Evolutionary conservation across 2,329 filamentous ascomycete species (phyloP).

Genomic region (Penicillium sp.): DNA sequence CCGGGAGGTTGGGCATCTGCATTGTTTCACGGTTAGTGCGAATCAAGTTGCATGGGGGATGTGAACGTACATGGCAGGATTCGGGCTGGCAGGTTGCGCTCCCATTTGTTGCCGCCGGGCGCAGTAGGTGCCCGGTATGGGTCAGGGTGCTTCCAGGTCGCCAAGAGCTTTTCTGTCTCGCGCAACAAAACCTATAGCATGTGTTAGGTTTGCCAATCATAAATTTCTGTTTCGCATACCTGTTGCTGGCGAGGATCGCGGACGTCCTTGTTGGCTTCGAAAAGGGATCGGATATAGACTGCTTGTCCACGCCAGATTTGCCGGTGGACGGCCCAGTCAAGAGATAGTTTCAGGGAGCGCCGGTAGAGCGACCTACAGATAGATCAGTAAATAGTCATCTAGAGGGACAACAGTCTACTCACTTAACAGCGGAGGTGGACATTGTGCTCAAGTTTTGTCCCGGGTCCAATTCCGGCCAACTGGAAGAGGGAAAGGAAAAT

Average conservation of each 20-base stretch:
- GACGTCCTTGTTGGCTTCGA: constrained; percentile 87
- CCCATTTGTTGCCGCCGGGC: constrained; percentile 94
- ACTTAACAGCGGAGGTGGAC: constrained; percentile 40
- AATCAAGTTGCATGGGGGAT: neutral
- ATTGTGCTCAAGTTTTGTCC: constrained; percentile 19
- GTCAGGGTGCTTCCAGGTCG: constrained; percentile 97
- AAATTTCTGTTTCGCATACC: constrained; percentile 49
- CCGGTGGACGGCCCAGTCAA: constrained; percentile 93
- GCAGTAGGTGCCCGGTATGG: constrained; percentile 86
- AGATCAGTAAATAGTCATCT: constrained; percentile 26
- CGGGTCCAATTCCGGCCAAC: constrained; percentile 6
- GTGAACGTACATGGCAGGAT: constrained; percentile 71
- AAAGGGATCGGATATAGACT: constrained; percentile 89
- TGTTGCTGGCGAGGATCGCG: constrained; percentile 81
- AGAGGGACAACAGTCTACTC: constrained; percentile 18
- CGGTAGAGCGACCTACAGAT: constrained; percentile 70
- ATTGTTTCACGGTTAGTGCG: constrained; percentile 3
- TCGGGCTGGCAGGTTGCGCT: constrained; percentile 82
- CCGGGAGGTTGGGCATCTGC: constrained; percentile 26
- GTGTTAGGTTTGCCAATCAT: constrained; percentile 1
- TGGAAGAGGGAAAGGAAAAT: neutral
- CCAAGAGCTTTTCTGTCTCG: constrained; percentile 82
- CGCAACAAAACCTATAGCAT: constrained; percentile 68
- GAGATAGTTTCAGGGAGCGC: constrained; percentile 83
- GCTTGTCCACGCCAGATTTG: constrained; percentile 94